Base-by-base conservation (phyloP, 2,329 filamentous ascomycete genomes). In the Annulohypoxylon truncatum region DNA sequence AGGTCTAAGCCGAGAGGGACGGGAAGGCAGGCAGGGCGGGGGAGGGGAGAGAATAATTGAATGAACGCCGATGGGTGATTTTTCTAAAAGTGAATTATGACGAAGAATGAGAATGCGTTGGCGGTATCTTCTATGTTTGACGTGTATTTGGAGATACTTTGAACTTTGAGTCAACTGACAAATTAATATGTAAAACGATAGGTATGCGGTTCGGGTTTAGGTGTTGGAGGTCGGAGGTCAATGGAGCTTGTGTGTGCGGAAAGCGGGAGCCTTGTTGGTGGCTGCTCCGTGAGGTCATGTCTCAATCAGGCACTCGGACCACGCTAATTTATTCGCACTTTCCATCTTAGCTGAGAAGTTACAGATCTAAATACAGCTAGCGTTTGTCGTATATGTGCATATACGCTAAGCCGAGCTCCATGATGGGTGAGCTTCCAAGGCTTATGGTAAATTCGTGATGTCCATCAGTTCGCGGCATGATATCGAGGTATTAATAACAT, bases 21-120 rank as follows among this genome's bases (percentile, higher is more conserved):
- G 13, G 18, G 44, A 48, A 29, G 46, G 61, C 50, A 60, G 60
- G 57, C 47, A 69, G 71, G 71, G 73, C 64, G 74, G 74, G 73
- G 74, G 73, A 69, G 72, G 71, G 70, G 51, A 61, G 29, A 47
- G 35, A 52, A 15, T 44, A 47, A 61, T 56, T 59, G 44, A 59
- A 55, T 29, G 22, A 47, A 50, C 35, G 53, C 54, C 42, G 28
- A 52, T 60, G 55, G 40, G 31, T 57, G 47, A 38, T 20, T 56
- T 20, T 56, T 62, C 40, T 51, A 61, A 57, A 35, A 10, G 47
- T 64, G 46, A 46, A 64, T 56, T 62, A 55, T 13, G 53, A 35
- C 20, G 53, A 35, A 28, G 24, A 57, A 52, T 26, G 13, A 35
- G 26, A 22, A 12, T 51, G 53, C 54, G 50, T 53, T 29, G 20